A percentile compares a stretch with the other conserved stretches of the same genome.
These are phyloP conservation scores for Emmonsia crescens DNA, from an alignment of 2,329 filamentous ascomycete species.

Conservation along the genomic window DNA sequence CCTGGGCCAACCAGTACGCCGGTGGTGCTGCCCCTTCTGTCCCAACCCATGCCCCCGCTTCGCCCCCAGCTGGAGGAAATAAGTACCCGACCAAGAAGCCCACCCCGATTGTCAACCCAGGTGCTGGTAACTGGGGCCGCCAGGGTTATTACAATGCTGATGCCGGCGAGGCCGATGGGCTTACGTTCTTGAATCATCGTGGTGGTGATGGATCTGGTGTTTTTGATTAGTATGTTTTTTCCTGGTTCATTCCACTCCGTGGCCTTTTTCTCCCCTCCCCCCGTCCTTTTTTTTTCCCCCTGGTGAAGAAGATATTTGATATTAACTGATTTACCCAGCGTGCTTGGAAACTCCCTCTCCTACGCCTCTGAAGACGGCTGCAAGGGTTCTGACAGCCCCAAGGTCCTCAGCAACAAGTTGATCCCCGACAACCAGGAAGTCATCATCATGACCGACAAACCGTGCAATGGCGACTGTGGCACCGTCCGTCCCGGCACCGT, in stretches of 20 bases:
- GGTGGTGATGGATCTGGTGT: constrained; percentile 47
- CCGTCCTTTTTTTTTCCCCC: background rate
- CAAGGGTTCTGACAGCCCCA: constrained; percentile 36
- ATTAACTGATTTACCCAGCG: constrained; percentile 15
- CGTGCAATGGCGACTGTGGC: constrained; percentile 41
- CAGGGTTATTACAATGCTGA: constrained; percentile 40
- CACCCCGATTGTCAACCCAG: constrained; percentile 14
- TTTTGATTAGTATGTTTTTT: constrained; percentile 37
- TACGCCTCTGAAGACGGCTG: constrained; percentile 42
- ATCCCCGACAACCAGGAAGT: constrained; percentile 42
- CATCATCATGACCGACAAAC: constrained; percentile 40
- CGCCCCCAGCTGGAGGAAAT: constrained; percentile 6
- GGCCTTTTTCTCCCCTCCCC: background rate
- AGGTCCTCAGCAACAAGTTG: constrained; percentile 40
- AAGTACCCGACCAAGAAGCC: constrained; percentile 8
- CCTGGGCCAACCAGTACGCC: constrained; percentile 49
- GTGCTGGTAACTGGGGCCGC: constrained; percentile 30
- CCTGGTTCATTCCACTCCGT: background rate
- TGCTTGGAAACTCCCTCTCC: constrained; percentile 48
- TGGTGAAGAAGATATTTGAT: too few species aligned
- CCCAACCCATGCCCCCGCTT: constrained; percentile 5
- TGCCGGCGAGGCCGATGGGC: constrained; percentile 36
- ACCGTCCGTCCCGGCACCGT: constrained; percentile 39
- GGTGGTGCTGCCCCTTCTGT: constrained; percentile 20
- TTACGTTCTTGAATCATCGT: constrained; percentile 49